Base-by-base conservation (phyloP, 805 yeast genomes). In the Wickerhamomyces hampshirensis region DNA sequence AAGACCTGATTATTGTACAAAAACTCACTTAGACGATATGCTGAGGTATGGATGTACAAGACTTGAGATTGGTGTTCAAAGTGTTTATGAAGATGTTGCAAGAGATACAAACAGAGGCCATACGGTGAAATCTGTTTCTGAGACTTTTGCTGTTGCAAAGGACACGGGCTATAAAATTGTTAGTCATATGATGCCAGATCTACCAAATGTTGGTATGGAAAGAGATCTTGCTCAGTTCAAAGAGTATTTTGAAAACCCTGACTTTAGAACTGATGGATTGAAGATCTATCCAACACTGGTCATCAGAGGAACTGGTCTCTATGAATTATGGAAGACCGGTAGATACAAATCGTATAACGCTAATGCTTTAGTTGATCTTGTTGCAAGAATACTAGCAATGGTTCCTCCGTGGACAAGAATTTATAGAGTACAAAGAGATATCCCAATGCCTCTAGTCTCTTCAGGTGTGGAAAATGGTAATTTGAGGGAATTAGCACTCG, bases 361-460 rank as follows among this genome's bases (percentile, higher is more conserved):
- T 27, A 87, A 88, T 54, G 96, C 91, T 6, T 69, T 93, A 50
- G 84, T 93, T 33, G 98, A 93, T 60, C 69, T 93, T 42, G 97
- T 93, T 33, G 98, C 98, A 0, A 76, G 98, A 54, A 91, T 93
- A 36, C 66, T 93, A 69, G 96, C 98, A 0, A 69, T 93, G 40
- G 98, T 93, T 5, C 98, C 98, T 18, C 98, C 98, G 4, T 93
- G 98, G 98, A 93, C 98, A 4, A 80, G 98, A 65, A 93, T 93
- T 51, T 93, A 93, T 61, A 80, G 98, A 61, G 98, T 93, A 16
- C 98, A 93, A 65, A 76, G 98, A 68, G 98, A 93, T 71, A 93
- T 93, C 39, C 98, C 98, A 14, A 93, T 93, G 98, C 98, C 98
- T 0, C 69, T 93, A 49, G 98, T 93, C 29, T 84, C 96, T 0